Conservation (phyloP, 495 filamentous ascomycete species). For the Lasiosphaeria ovina region DNA sequence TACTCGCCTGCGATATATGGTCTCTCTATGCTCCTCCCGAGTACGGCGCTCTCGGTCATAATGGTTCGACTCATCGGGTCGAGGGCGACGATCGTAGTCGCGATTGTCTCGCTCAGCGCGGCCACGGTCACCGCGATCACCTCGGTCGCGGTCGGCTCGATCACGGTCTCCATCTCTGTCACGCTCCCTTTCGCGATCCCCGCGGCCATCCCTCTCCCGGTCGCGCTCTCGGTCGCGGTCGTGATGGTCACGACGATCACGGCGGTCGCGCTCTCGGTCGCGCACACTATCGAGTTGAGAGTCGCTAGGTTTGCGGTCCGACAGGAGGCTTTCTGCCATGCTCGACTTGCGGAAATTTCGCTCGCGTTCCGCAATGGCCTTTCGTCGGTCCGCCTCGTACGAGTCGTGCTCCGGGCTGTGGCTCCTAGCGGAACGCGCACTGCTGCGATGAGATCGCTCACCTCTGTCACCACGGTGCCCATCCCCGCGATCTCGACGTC, state of each 20-base stretch:
- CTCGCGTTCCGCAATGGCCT: conserved; percentile 83
- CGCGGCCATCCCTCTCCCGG: conserved; percentile 41
- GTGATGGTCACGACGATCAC: conserved; percentile 30
- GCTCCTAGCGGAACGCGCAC: conserved; percentile 41
- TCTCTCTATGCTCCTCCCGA: conserved; percentile 81
- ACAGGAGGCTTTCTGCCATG: conserved; percentile 60
- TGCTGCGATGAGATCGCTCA: conserved; percentile 62
- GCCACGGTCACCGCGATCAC: conserved; percentile 36
- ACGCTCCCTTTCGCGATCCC: conserved; percentile 46
- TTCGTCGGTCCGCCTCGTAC: conserved; percentile 84
- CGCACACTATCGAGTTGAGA: conserved; percentile 47
- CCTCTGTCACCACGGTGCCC: conserved; percentile 47
- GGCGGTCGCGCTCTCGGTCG: conserved; percentile 48
- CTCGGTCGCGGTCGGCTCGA: conserved; percentile 39
- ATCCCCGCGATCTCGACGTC: conserved; percentile 63
- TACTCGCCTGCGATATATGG: conserved; percentile 77
- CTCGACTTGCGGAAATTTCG: conserved; percentile 78
- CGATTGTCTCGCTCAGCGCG: conserved; percentile 33
- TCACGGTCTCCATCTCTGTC: conserved; percentile 43
- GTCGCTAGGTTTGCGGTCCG: conserved; percentile 46
- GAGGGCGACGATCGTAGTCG: conserved; percentile 40
- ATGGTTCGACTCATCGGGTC: conserved; percentile 52
- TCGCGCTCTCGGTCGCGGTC: conserved; percentile 37
- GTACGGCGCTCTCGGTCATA: conserved; percentile 71
- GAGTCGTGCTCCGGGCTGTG: conserved; percentile 79